Percentiles rank a stretch among this genome's conserved stretches.
Conservation (phyloP, 2,329 filamentous ascomycete species). For the Sclerotinia sclerotiorum region DNA sequence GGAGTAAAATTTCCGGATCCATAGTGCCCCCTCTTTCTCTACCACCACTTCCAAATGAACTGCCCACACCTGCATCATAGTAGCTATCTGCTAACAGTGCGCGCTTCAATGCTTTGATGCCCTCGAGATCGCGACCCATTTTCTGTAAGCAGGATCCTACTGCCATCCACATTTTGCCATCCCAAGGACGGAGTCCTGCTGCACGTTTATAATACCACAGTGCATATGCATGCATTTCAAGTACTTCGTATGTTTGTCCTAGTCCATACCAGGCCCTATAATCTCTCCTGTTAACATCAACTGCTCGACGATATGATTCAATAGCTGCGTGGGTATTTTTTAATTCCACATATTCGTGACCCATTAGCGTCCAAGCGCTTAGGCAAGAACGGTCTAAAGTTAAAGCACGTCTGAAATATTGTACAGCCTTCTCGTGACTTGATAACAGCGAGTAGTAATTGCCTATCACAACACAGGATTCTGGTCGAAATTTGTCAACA, state of each 20-base stretch:
- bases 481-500: conserved; percentile 93
- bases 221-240: conserved; percentile 97
- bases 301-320: conserved; percentile 90
- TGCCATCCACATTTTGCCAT: conserved; percentile 98
- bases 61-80: conserved; percentile 64
- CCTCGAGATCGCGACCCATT: conserved; percentile 82
- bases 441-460: conserved; percentile 97
- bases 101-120: conserved; percentile 92
- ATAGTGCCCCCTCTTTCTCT: conserved; percentile 56
- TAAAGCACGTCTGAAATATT: conserved; percentile 92
- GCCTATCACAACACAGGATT: conserved; percentile 94
- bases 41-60: conserved; percentile 45
- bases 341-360: conserved; percentile 96
- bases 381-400: conserved; percentile 88
- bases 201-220: conserved; percentile 98
- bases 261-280: conserved; percentile 98
- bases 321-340: conserved; percentile 99
- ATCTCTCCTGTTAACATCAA: conserved; percentile 93
- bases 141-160: conserved; percentile 89
- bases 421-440: conserved; percentile 95
- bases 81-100: conserved; percentile 86
- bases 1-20: conserved; percentile 86
- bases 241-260: conserved; percentile 93
- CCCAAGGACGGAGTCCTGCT: conserved; percentile 87
- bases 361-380: conserved; percentile 97